Conservation (phyloP, 805 yeast genomes). For the Grigorovia jiainica region DNA sequence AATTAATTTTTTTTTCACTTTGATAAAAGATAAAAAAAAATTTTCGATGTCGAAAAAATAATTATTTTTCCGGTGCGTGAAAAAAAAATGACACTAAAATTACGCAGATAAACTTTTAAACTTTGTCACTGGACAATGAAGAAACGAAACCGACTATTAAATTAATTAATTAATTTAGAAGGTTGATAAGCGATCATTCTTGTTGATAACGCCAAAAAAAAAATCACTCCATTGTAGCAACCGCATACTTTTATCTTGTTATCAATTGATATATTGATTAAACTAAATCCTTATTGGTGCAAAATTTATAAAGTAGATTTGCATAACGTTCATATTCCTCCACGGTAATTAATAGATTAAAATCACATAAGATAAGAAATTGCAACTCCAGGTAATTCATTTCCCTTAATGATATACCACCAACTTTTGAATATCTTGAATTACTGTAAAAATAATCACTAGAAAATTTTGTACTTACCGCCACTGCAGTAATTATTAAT, state of each 20-base stretch:
- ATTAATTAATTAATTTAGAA: no score
- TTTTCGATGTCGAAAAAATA: background rate
- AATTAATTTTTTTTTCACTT: no score
- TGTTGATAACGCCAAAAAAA: no score
- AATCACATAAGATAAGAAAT: conserved; percentile 74
- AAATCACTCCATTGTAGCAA: no score
- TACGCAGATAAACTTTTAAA: no score
- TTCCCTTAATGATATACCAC: conserved; percentile 90
- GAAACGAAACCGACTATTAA: no score
- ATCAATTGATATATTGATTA: background rate
- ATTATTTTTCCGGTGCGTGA: background rate
- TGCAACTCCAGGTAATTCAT: conserved; percentile 87
- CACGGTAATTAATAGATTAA: conserved; percentile 74
- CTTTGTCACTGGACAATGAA: no score
- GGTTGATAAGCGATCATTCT: background rate
- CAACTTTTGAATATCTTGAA: conserved; percentile 89
- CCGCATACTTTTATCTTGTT: background rate
- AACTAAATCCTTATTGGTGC: conserved; percentile 1
- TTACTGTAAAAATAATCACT: conserved; percentile 92
- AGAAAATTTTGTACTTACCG: conserved; percentile 91
- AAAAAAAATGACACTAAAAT: background rate
- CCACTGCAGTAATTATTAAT: conserved; percentile 84
- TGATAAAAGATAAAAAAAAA: background rate
- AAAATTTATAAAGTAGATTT: conserved; percentile 66
- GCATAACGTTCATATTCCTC: conserved; percentile 91